A percentile compares a stretch with the other conserved stretches of the same genome.
phyloP scores from a whole-genome alignment of 129 eudicot species.

The Pseudognaphalium luteoalbum region DNA sequence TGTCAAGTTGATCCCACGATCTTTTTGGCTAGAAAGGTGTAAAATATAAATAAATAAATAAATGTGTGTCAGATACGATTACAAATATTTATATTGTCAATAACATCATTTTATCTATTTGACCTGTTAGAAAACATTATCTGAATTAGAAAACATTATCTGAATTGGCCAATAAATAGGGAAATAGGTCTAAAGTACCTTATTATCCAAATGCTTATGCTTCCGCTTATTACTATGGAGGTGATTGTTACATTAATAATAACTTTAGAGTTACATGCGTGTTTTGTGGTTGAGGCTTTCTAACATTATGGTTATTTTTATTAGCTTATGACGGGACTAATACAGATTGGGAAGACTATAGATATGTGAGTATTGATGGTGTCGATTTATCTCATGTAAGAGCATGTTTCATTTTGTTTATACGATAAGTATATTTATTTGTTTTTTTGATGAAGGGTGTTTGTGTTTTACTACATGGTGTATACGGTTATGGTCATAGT shows the following conservation, averaged over 20 bases:
- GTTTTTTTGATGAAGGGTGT: background rate
- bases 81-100: no score
- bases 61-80: no score
- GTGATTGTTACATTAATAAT: constrained; percentile 15
- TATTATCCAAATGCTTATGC: constrained; percentile 48
- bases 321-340: constrained; percentile 25
- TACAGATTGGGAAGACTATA: constrained; percentile 58
- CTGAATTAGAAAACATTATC: no score
- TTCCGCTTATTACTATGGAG: constrained; percentile 49
- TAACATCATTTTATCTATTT: no score
- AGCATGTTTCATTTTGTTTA: background rate
- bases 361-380: constrained; percentile 51
- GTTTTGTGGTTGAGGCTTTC: background rate
- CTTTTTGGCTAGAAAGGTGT: no score
- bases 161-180: no score
- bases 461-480: constrained; percentile 39
- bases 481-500: no score
- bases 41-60: no score
- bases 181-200: background rate
- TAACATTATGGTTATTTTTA: background rate
- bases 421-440: background rate
- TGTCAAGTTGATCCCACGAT: no score
- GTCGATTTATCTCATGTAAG: constrained; percentile 61
- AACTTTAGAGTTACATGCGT: background rate
- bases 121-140: no score